phyloP scores from a whole-genome alignment of 495 filamentous ascomycete genomes.

The Gamarada debralockiae region DNA sequence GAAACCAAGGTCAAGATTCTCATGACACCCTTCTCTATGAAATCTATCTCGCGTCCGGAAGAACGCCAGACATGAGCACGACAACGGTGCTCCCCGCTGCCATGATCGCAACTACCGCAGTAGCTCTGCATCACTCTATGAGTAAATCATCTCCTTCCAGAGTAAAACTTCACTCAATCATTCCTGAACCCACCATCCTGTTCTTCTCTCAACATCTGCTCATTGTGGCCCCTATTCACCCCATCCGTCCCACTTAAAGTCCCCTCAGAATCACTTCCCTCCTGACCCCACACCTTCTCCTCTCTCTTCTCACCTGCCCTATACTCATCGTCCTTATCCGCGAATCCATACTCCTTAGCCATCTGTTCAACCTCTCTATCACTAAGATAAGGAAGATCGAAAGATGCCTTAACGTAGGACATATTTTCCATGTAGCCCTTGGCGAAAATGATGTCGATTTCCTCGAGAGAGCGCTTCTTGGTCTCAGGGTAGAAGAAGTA shows the following conservation, averaged over 20 bases:
- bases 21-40: too few species aligned
- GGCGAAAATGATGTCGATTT: conserved; percentile 78
- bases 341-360: conserved; percentile 20
- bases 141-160: too few species aligned
- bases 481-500: conserved; percentile 80
- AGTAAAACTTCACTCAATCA: background rate
- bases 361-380: conserved; percentile 56
- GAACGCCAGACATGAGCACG: too few species aligned
- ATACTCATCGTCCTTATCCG: conserved; percentile 15
- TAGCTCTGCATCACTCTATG: too few species aligned
- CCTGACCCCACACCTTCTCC: too few species aligned
- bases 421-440: conserved; percentile 76
- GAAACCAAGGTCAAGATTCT: too few species aligned
- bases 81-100: too few species aligned
- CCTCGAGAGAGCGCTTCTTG: conserved; percentile 64
- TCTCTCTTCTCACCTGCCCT: conserved; percentile 13
- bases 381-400: conserved; percentile 63
- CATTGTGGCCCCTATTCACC: background rate
- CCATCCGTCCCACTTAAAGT: background rate
- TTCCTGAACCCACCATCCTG: conserved; percentile 6
- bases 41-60: too few species aligned
- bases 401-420: conserved; percentile 64
- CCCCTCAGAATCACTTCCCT: too few species aligned
- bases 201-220: background rate
- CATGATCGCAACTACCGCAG: too few species aligned